A percentile compares a stretch with the other conserved stretches of the same genome.
phyloP scores from a whole-genome alignment of 148 eudicot genomes.

The Nyssa sinensis region DNA sequence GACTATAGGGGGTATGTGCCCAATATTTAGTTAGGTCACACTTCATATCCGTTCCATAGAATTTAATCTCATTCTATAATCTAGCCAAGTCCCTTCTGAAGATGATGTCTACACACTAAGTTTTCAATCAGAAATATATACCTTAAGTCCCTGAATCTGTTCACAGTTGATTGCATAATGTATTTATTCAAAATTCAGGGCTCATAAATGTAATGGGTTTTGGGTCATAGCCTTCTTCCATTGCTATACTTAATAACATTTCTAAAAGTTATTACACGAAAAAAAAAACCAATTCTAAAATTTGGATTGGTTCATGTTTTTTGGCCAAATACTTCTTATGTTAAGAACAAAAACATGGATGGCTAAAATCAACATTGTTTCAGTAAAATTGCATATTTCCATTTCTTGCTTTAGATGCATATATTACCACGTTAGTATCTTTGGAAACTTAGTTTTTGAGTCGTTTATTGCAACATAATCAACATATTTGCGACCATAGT shows the following conservation, averaged over 20 bases:
- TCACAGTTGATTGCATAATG: neutral
- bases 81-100: neutral
- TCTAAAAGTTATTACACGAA: too few relatives aligned
- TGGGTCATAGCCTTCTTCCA: neutral
- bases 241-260: neutral
- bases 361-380: neutral
- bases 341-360: neutral
- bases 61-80: neutral
- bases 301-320: neutral
- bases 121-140: neutral
- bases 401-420: neutral
- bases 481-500: neutral
- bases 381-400: neutral
- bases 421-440: neutral
- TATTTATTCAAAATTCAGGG: neutral
- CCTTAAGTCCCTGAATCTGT: neutral
- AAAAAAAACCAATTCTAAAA: neutral
- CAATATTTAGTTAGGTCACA: neutral
- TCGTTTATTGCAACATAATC: neutral
- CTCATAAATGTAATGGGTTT: neutral
- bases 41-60: neutral
- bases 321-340: neutral
- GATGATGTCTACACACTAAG: neutral
- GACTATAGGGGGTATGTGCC: neutral
- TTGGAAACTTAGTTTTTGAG: neutral